Base-by-base conservation (phyloP, 2,329 filamentous ascomycete species). In the Fusarium azukiicola region DNA sequence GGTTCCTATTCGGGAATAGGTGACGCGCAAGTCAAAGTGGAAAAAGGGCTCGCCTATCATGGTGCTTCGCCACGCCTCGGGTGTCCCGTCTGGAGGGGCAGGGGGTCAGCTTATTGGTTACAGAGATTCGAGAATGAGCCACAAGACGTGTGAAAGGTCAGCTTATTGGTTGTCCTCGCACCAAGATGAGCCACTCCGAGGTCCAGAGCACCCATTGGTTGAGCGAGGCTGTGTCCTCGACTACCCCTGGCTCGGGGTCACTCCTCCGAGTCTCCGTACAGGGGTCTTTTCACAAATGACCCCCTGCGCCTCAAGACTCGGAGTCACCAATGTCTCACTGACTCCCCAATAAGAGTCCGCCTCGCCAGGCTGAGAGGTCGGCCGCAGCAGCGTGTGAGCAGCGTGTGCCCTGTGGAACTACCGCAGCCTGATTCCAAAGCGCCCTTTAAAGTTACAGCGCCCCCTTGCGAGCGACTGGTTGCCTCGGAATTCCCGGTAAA, bases 21-120 rank as follows among this genome's bases (percentile, higher is more conserved):
- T 66, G 63, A 66, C 63, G 63, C 63, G 44, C 44, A 46, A 46
- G 40, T 23, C 56, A n/a, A 66, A 66, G 42, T 66, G 63, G 63
- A 66, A 66, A 66, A 66, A 66, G 40, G 63, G 44, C 56, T 66
- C 12, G 44, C 63, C 63, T 66, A 47, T 66, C 63, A 66, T 66
- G 44, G 32, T 47, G 63, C 63, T 66, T 44, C 44, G 63, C 63
- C 63, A 66, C 63, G 46, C 49, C 27, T 66, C 63, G 27, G 42
- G 38, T 9, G 56, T 61, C 61, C 61, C 19, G 27, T 47, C 42
- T 21, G n/a, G 36, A 23, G n/a, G 10, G 13, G 23, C n/a, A 42
- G 12, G 56, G 5, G 21, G 5, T 42, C 14, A 40, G 16, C 21
- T 61, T 42, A 61, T 61, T 61, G 56, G 56, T 61, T 61, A 27